Percentiles rank a stretch among this genome's conserved stretches.
Evolutionary conservation across 2,329 filamentous ascomycete species (phyloP).

Genomic region (Paraconiothyrium sp.): DNA sequence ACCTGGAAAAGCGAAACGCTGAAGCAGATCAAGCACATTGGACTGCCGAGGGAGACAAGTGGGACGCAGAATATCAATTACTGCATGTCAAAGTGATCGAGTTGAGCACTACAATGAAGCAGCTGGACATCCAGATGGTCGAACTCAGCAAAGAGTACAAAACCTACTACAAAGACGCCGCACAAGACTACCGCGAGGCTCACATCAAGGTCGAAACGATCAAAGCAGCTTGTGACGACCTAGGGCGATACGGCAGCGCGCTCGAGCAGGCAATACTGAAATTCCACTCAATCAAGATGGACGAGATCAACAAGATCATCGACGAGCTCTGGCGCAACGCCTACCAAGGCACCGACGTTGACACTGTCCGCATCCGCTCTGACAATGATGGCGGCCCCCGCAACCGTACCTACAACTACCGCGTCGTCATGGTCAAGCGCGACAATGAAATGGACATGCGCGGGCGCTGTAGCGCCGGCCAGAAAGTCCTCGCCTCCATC

Average conservation of each 20-base stretch:
- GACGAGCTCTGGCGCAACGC: slow-evolving; percentile 97
- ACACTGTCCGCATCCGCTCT: slow-evolving; percentile 93
- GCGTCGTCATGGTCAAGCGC: slow-evolving; percentile 95
- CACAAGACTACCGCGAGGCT: slow-evolving; percentile 80
- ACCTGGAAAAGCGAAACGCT: slow-evolving; percentile 81
- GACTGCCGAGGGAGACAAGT: slow-evolving; percentile 71
- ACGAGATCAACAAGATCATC: slow-evolving; percentile 94
- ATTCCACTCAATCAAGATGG: slow-evolving; percentile 96
- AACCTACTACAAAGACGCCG: slow-evolving; percentile 85
- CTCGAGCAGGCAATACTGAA: slow-evolving; percentile 98
- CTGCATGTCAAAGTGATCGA: slow-evolving; percentile 77
- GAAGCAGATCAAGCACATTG: slow-evolving; percentile 83
- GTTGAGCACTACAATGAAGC: slow-evolving; percentile 80
- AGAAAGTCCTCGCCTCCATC: slow-evolving; percentile 96
- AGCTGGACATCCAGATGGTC: slow-evolving; percentile 82
- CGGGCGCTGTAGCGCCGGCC: slow-evolving; percentile 93
- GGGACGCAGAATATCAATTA: slow-evolving; percentile 73
- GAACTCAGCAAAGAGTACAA: slow-evolving; percentile 82
- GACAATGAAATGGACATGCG: slow-evolving; percentile 99
- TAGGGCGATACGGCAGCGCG: slow-evolving; percentile 81
- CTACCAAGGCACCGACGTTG: slow-evolving; percentile 96
- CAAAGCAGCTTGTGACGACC: slow-evolving; percentile 90
- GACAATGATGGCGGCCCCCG: slow-evolving; percentile 80
- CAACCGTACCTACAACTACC: slow-evolving; percentile 93
- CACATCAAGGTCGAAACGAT: slow-evolving; percentile 92